These are phyloP conservation scores for Leucogyrophana mollusca DNA, from an alignment of 768 basidiomycete species.

Conservation along the genomic window DNA sequence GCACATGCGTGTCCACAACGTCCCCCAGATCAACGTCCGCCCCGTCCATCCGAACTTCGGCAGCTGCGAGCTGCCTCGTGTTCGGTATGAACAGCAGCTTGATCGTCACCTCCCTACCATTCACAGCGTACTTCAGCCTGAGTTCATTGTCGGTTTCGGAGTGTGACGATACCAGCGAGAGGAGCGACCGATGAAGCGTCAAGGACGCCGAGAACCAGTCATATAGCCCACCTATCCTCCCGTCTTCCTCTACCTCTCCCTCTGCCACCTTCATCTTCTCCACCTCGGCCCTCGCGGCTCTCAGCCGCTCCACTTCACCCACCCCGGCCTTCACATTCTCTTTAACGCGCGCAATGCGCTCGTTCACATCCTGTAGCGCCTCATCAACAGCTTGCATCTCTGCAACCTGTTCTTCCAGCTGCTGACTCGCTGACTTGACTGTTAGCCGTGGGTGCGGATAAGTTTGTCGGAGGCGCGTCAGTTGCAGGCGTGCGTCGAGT, in stretches of 20 bases:
- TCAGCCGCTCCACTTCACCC: conserved; percentile 55
- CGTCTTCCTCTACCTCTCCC: conserved; percentile 60
- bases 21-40: conserved; percentile 57
- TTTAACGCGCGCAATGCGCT: conserved; percentile 51
- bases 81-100: conserved; percentile 69
- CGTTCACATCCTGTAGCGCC: conserved; percentile 53
- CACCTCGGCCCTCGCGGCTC: conserved; percentile 62
- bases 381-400: conserved; percentile 80
- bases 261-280: conserved; percentile 56
- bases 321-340: conserved; percentile 58
- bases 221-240: conserved; percentile 60
- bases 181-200: conserved; percentile 58
- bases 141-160: conserved; percentile 76
- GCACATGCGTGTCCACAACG: conserved; percentile 58
- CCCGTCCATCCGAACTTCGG: conserved; percentile 49
- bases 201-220: conserved; percentile 76
- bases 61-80: conserved; percentile 62
- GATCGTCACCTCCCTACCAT: conserved; percentile 43
- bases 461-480: conserved; percentile 77
- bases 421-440: conserved; percentile 67
- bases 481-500: conserved; percentile 75
- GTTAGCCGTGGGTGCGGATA: conserved; percentile 83
- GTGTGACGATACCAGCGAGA: conserved; percentile 57
- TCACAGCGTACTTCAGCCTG: conserved; percentile 61
- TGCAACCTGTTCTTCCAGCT: conserved; percentile 71